Conservation (phyloP, 2,329 filamentous ascomycete species). For the Xenoacremonium recifei region DNA sequence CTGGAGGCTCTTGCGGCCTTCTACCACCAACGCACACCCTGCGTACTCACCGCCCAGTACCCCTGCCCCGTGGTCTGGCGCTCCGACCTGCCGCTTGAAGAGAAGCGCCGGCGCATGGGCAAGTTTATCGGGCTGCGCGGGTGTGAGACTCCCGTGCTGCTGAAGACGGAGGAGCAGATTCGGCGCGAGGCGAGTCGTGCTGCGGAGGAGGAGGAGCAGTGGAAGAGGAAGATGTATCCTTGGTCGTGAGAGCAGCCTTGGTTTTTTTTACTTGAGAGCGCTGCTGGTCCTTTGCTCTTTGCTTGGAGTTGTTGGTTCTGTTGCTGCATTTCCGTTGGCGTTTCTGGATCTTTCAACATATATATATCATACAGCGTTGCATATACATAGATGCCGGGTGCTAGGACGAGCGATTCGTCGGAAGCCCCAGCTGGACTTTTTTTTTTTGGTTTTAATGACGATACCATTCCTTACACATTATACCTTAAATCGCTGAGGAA, state of each 20-base stretch:
- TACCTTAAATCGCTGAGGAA: too few species aligned
- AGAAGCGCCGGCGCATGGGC: slow-evolving; percentile 72
- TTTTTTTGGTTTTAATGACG: too few species aligned
- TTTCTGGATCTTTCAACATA: too few species aligned
- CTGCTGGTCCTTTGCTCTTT: not conserved
- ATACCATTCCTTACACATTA: too few species aligned
- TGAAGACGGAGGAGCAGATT: slow-evolving; percentile 49
- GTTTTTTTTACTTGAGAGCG: not conserved
- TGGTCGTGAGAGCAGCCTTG: slow-evolving; percentile 15
- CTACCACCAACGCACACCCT: slow-evolving; percentile 68
- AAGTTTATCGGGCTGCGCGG: slow-evolving; percentile 71
- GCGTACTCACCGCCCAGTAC: slow-evolving; percentile 56
- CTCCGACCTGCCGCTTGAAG: slow-evolving; percentile 50
- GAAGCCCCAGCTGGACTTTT: too few species aligned
- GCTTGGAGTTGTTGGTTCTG: too few species aligned
- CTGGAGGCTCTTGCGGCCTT: slow-evolving; percentile 69
- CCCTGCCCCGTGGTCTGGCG: slow-evolving; percentile 68
- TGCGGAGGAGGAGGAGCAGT: slow-evolving; percentile 45
- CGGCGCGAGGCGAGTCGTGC: slow-evolving; percentile 40
- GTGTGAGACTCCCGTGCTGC: slow-evolving; percentile 38
- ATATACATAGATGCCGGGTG: too few species aligned
- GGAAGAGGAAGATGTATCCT: slow-evolving; percentile 44
- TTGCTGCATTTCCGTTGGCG: too few species aligned
- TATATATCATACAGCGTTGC: too few species aligned
- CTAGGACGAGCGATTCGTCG: too few species aligned